Evolutionary conservation across 2,329 filamentous ascomycete species (phyloP).

Genomic region (Pseudophaeomoniella oleicola): DNA sequence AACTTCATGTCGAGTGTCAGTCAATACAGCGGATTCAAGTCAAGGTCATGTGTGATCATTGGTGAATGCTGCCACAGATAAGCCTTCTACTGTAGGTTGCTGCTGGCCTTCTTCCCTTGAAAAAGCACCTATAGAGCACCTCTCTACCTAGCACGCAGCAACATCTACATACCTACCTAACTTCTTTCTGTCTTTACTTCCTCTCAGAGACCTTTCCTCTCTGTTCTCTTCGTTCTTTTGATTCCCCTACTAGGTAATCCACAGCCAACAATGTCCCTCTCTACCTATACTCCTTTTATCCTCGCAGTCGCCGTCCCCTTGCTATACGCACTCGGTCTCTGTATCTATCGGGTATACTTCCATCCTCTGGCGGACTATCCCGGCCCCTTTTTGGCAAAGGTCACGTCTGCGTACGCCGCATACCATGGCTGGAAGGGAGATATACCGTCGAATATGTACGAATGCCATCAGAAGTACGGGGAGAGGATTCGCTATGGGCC

Average conservation of each 20-base stretch:
- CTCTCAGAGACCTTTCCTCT: no score
- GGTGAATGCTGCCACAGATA: no score
- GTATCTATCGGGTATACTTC: slow-evolving; percentile 8
- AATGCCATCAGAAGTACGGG: slow-evolving; percentile 15
- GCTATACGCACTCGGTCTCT: not conserved
- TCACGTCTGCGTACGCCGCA: slow-evolving; percentile 34
- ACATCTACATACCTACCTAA: not conserved
- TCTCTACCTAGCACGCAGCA: no score
- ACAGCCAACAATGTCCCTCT: not conserved
- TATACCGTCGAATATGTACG: slow-evolving; percentile 4
- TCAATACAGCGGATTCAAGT: no score
- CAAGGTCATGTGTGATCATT: no score
- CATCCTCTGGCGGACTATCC: slow-evolving; percentile 53
- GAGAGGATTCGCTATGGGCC: not conserved
- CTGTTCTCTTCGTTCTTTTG: not conserved
- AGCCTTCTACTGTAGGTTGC: no score
- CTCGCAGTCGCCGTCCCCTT: no score
- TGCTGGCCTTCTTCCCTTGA: no score
- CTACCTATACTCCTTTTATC: not conserved
- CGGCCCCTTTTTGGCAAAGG: slow-evolving; percentile 47
- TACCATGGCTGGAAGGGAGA: slow-evolving; percentile 6
- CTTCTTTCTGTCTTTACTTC: not conserved
- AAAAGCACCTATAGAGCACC: no score
- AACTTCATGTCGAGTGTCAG: no score
- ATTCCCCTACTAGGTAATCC: not conserved